Conservation (phyloP, 2,329 filamentous ascomycete genomes). For the Cercospora beticola region DNA sequence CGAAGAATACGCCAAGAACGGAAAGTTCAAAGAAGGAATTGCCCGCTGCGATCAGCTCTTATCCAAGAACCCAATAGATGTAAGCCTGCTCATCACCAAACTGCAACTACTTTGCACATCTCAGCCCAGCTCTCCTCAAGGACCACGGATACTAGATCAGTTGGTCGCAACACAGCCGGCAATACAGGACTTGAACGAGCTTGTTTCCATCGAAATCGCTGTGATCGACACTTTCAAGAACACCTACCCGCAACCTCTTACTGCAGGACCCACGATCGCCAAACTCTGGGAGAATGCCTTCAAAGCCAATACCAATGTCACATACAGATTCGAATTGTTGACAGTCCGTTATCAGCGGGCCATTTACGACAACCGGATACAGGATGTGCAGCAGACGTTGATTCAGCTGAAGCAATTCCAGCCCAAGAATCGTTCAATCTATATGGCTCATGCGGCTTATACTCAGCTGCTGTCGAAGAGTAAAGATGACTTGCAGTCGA, state of each 20-base stretch:
- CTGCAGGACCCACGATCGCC: conserved; percentile 32
- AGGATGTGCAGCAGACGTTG: conserved; percentile 38
- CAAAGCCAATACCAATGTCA: conserved; percentile 26
- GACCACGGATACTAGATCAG: conserved; percentile 27
- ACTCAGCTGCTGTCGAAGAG: conserved; percentile 34
- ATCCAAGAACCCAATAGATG: conserved; percentile 33
- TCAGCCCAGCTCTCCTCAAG: conserved; percentile 14
- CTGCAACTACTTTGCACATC: conserved; percentile 32
- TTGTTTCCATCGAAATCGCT: conserved; percentile 34
- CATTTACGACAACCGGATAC: conserved; percentile 33
- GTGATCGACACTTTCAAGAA: conserved; percentile 29
- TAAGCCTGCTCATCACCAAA: conserved; percentile 35
- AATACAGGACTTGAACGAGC: conserved; percentile 31
- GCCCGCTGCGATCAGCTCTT: conserved; percentile 37
- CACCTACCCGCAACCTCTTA: conserved; percentile 30
- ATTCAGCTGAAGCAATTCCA: conserved; percentile 37
- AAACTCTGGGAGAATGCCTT: conserved; percentile 38
- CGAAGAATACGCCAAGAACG: conserved; percentile 34
- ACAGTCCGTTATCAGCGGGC: conserved; percentile 35
- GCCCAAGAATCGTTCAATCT: conserved; percentile 34
- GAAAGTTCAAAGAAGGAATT: conserved; percentile 35
- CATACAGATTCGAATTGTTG: conserved; percentile 32
- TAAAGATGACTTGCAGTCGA: conserved; percentile 33
- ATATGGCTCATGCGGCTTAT: conserved; percentile 39
- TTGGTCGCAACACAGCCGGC: conserved; percentile 28